Conservation (phyloP, 1,139 yeast genomes). For the Waltiozyma sp. region DNA sequence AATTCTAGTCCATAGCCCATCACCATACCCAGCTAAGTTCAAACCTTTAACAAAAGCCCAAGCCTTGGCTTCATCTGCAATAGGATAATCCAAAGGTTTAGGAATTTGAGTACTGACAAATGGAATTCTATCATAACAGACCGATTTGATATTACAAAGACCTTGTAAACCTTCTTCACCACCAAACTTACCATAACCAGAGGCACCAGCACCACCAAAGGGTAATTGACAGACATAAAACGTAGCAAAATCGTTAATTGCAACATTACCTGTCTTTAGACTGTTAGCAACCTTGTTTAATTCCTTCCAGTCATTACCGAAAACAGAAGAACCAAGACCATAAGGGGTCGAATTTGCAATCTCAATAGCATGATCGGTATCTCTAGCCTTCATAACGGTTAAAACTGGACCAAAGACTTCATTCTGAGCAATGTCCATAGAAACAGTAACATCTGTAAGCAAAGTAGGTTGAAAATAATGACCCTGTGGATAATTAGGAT, state of each 20-base stretch:
- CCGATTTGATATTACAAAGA: constrained; percentile 72
- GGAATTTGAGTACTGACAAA: constrained; percentile 79
- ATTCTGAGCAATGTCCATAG: constrained; percentile 71
- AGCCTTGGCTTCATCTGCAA: constrained; percentile 66
- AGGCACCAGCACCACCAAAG: constrained; percentile 86
- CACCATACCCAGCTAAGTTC: constrained; percentile 79
- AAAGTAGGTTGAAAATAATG: constrained; percentile 87
- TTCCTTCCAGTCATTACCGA: constrained; percentile 49
- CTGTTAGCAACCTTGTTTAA: constrained; percentile 53
- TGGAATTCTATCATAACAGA: constrained; percentile 75
- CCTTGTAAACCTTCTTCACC: constrained; percentile 95
- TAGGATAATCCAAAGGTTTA: constrained; percentile 82
- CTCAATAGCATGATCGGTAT: constrained; percentile 57
- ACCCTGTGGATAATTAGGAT: constrained; percentile 92
- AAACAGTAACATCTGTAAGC: constrained; percentile 65
- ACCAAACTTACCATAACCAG: constrained; percentile 95
- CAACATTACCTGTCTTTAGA: constrained; percentile 79
- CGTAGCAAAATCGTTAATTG: constrained; percentile 94
- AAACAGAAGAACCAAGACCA: constrained; percentile 87
- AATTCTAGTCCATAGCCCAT: constrained; percentile 54
- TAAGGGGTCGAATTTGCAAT: constrained; percentile 80
- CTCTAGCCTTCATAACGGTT: constrained; percentile 61
- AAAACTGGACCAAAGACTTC: constrained; percentile 93
- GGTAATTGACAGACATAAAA: constrained; percentile 92
- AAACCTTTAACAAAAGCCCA: constrained; percentile 80